Evolutionary conservation across 1,139 yeast genomes (phyloP), one percentile per base, ranked within the genome.

Genomic region (Candida sanyaensis): DNA sequence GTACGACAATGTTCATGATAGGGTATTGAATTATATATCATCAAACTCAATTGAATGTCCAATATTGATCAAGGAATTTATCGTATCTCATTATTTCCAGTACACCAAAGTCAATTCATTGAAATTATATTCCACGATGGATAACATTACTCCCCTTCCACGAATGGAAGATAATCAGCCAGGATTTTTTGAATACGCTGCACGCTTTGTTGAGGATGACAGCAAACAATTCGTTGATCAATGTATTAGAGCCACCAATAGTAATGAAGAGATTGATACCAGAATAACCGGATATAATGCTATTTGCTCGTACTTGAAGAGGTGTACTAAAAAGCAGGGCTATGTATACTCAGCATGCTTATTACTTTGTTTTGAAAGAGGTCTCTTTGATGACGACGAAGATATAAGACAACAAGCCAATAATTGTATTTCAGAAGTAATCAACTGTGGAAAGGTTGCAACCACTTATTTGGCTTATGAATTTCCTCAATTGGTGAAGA

Each of bases 311-410:
- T 47, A 48, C n/a, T 27, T 50, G 7, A 11, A 36, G 23, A 37
- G 41, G 23, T 40, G 41, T 8, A 12, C 36, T 1, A 29, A 31
- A 5, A 30, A 31, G 12, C 42, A 12, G 13, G 50, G 50, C n/a
- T 31, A 33, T 11, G 28, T 43, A 12, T 48, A 48, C 29, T 37
- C 42, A 24, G 39, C 33, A 3, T 45, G 52, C 32, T 30, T 51
- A 5, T 12, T 46, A 26, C 45, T 50, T 32, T 42, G 43, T 21
- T 51, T 44, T 32, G 51, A 51, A 49, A 42, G 47, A 23, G 55
- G 55, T 1, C 30, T 51, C 7, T 69, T 73, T 45, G 95, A 87
- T 61, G 93, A 86, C 57, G 88, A 84, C 53, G 75, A 71, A 7
- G 76, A 68, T 8, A 67, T 83, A 10, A 65, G 87, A 55, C 52